Percentiles rank a stretch among this genome's conserved stretches.
Evolutionary conservation across 768 basidiomycete species (phyloP).

Genomic region (Myochromella boudieri): DNA sequence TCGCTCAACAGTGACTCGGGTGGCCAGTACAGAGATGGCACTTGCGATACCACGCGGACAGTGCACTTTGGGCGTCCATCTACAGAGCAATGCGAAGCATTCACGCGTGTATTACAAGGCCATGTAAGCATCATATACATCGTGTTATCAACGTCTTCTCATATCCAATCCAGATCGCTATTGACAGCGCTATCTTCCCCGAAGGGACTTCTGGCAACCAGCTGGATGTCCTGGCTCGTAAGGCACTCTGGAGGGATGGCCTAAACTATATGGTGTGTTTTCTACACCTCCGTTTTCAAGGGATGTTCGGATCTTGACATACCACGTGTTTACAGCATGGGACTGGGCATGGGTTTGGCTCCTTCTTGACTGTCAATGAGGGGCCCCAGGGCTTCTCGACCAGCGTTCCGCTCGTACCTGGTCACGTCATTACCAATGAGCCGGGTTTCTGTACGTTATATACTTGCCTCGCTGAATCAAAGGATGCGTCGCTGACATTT

Average conservation of each 20-base stretch:
- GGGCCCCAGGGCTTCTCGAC: constrained; percentile 79
- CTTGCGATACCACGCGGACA: constrained; percentile 81
- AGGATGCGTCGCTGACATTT: constrained; percentile 13
- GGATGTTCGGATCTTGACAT: constrained; percentile 8
- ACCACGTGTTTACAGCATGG: constrained; percentile 59
- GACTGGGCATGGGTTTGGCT: constrained; percentile 88
- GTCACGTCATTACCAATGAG: constrained; percentile 92
- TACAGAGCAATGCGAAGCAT: constrained; percentile 86
- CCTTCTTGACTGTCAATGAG: constrained; percentile 84
- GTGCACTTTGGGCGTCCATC: constrained; percentile 87
- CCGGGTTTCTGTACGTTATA: constrained; percentile 46
- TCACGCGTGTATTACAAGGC: constrained; percentile 92
- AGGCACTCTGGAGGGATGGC: constrained; percentile 84
- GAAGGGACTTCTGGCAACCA: constrained; percentile 82
- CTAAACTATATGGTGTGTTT: constrained; percentile 70
- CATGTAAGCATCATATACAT: constrained; percentile 62
- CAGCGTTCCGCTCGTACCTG: constrained; percentile 69
- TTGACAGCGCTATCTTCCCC: constrained; percentile 89
- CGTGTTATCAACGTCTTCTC: constrained; percentile 16
- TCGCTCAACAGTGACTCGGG: constrained; percentile 75
- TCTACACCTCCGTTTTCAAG: constrained; percentile 3
- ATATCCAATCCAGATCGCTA: constrained; percentile 64
- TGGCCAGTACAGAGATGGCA: constrained; percentile 87
- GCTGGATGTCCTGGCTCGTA: constrained; percentile 88
- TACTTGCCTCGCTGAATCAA: constrained; percentile 13